phyloP scores from a whole-genome alignment of 805 yeast genomes.

The Spathaspora passalidarum region DNA sequence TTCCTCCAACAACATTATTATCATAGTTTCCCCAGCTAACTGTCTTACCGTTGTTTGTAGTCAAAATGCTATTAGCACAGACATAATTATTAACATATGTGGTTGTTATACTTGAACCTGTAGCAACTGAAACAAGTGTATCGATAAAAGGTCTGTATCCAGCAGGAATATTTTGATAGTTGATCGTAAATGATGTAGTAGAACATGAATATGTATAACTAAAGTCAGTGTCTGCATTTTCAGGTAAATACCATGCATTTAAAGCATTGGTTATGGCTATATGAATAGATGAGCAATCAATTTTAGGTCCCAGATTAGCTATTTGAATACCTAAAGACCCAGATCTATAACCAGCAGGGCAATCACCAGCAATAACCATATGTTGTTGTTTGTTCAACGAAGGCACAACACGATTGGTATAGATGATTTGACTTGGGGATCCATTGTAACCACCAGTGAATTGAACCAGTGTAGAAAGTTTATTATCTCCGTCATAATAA shows the following conservation, averaged over 20 bases:
- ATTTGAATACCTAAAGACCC: constrained; percentile 20
- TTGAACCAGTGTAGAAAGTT: constrained; percentile 10
- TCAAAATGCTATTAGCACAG: constrained; percentile 7
- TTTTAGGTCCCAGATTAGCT: constrained; percentile 7
- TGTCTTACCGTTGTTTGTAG: constrained; percentile 11
- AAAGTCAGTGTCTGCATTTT: constrained; percentile 1
- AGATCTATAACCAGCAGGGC: constrained; percentile 19
- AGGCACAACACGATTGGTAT: constrained; percentile 11
- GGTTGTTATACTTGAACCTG: background rate
- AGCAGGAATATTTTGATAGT: constrained; percentile 19
- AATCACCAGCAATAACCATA: constrained; percentile 12
- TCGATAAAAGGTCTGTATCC: constrained; percentile 20
- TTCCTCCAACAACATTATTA: constrained; percentile 8
- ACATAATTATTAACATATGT: constrained; percentile 9
- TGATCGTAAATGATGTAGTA: constrained; percentile 1
- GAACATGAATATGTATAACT: constrained; percentile 11
- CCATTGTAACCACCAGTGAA: constrained; percentile 6
- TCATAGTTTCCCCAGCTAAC: constrained; percentile 10
- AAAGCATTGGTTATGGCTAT: constrained; percentile 14
- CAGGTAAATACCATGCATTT: constrained; percentile 19
- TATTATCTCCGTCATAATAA: constrained; percentile 15
- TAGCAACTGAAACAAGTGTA: constrained; percentile 1
- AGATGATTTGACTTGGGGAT: background rate
- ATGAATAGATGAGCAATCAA: constrained; percentile 17
- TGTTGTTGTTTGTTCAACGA: constrained; percentile 10